A percentile compares a stretch with the other conserved stretches of the same genome.
These are phyloP conservation scores for Dichotomocladium elegans DNA, from an alignment of 371 early-diverging fungal genomes.

Conservation along the genomic window DNA sequence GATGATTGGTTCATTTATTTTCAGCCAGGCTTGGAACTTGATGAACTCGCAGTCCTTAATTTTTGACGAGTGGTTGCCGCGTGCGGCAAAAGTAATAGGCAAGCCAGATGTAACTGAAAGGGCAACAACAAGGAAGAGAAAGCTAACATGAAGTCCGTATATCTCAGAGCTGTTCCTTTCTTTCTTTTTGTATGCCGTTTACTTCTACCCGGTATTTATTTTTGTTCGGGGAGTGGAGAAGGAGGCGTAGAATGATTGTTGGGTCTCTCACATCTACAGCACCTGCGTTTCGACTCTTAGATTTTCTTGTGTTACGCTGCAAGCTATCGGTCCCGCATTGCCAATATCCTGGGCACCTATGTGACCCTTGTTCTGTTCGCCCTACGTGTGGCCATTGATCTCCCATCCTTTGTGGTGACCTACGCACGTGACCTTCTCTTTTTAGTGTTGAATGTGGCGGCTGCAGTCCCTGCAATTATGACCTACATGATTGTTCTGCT, in stretches of 20 bases:
- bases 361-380: conserved; percentile 25
- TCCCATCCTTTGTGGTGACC: conserved; percentile 30
- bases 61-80: conserved; percentile 42
- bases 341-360: conserved; percentile 29
- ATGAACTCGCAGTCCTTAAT: conserved; percentile 39
- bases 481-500: conserved; percentile 21
- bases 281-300: too few relatives aligned
- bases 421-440: conserved; percentile 34
- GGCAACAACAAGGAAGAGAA: too few relatives aligned
- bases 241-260: background rate
- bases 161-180: conserved; percentile 39
- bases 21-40: conserved; percentile 48
- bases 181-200: conserved; percentile 47
- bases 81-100: conserved; percentile 43
- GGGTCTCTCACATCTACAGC: background rate
- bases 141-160: too few relatives aligned
- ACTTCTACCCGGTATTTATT: conserved; percentile 40
- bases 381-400: conserved; percentile 28
- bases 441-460: conserved; percentile 24
- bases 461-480: conserved; percentile 29
- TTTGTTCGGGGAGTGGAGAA: background rate
- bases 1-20: conserved; percentile 46
- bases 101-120: background rate
- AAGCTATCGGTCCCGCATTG: conserved; percentile 35
- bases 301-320: conserved; percentile 42